A percentile compares a stretch with the other conserved stretches of the same genome.
phyloP scores from a whole-genome alignment of 2,329 filamentous ascomycete species.

The Monosporascus sp. region DNA sequence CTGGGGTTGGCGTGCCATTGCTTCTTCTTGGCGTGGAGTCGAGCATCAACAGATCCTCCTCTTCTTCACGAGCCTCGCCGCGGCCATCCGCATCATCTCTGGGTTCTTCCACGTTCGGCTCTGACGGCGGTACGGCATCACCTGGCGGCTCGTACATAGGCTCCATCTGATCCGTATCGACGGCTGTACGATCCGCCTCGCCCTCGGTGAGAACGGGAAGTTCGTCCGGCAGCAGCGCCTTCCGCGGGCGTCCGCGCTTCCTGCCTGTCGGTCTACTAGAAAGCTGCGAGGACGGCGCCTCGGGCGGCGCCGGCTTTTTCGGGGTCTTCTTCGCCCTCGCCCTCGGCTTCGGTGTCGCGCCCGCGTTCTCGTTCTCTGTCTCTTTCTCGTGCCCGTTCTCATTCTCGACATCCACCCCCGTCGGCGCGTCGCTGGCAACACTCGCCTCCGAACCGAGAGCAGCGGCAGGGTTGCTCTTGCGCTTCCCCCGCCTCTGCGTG shows the following conservation, averaged over 20 bases:
- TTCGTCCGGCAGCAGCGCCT: slow-evolving; percentile 20
- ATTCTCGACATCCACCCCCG: slow-evolving; percentile 18
- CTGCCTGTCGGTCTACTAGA: slow-evolving; percentile 20
- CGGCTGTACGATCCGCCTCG: slow-evolving; percentile 5
- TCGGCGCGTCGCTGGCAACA: slow-evolving; percentile 17
- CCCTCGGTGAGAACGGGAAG: slow-evolving; percentile 11
- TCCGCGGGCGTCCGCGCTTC: slow-evolving; percentile 27
- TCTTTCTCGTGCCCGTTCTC: slow-evolving; percentile 22
- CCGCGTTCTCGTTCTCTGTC: not conserved
- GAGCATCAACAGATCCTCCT: not conserved
- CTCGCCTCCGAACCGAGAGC: slow-evolving; percentile 22
- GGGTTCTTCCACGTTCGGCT: not conserved
- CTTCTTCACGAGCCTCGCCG: not conserved
- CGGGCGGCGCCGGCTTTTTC: slow-evolving; percentile 12
- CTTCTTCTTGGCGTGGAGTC: not conserved
- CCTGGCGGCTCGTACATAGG: not conserved
- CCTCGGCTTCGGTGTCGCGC: slow-evolving; percentile 25
- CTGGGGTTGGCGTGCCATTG: not conserved
- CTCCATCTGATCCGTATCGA: slow-evolving; percentile 1
- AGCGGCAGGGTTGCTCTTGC: slow-evolving; percentile 3
- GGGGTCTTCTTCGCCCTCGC: slow-evolving; percentile 21
- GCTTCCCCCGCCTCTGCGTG: not conserved
- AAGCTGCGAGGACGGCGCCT: slow-evolving; percentile 21
- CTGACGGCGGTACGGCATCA: not conserved
- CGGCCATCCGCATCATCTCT: not conserved